These are phyloP conservation scores for Serendipita vermifera DNA, from an alignment of 768 basidiomycete genomes.

Conservation along the genomic window DNA sequence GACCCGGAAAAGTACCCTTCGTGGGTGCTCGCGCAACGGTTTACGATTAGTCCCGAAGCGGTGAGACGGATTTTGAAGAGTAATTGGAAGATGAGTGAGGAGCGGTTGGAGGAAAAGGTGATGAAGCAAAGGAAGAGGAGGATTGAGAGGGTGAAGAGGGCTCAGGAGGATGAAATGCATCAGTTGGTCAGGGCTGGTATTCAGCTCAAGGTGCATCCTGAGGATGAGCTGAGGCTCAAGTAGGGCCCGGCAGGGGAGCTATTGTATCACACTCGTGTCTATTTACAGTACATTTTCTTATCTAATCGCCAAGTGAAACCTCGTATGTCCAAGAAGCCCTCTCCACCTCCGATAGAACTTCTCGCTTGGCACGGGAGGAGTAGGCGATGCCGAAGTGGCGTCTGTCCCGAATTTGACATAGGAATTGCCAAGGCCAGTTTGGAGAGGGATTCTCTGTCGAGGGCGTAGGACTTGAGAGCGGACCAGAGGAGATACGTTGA, in stretches of 20 bases:
- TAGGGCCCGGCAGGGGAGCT: neutral
- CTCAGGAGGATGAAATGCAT: neutral
- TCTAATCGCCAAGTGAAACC: too few species aligned
- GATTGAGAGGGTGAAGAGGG: slow-evolving; percentile 13
- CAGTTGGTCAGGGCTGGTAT: neutral
- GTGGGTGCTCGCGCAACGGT: slow-evolving; percentile 56
- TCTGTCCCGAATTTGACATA: too few species aligned
- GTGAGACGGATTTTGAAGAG: slow-evolving; percentile 68
- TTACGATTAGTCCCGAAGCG: slow-evolving; percentile 70
- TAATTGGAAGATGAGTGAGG: slow-evolving; percentile 46
- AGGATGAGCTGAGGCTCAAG: neutral
- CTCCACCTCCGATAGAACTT: too few species aligned
- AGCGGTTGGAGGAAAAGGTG: slow-evolving; percentile 26
- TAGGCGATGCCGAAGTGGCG: too few species aligned
- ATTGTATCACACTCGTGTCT: neutral
- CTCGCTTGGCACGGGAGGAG: too few species aligned
- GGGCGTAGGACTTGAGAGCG: too few species aligned
- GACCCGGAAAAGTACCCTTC: slow-evolving; percentile 55
- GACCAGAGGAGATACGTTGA: too few species aligned
- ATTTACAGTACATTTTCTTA: too few species aligned
- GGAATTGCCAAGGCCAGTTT: too few species aligned
- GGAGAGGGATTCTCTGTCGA: too few species aligned
- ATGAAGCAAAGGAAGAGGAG: slow-evolving; percentile 16
- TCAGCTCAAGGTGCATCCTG: slow-evolving; percentile 1
- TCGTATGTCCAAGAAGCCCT: too few species aligned